These are phyloP conservation scores for Wickerhamomyces chaumierensis DNA, from an alignment of 805 yeast genomes.

Conservation along the genomic window DNA sequence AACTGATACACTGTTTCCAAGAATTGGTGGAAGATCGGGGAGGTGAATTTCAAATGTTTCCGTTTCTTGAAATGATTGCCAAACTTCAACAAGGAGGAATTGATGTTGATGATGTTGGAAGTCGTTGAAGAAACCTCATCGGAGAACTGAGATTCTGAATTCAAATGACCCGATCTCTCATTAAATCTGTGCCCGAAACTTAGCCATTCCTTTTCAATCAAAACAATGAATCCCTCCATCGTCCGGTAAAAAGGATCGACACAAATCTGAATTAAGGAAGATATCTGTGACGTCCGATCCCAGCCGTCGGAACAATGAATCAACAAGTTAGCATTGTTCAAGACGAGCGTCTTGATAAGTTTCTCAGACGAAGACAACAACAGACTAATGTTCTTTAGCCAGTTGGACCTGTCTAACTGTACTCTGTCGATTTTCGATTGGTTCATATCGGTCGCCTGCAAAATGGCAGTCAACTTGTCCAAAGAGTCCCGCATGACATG, in stretches of 20 bases:
- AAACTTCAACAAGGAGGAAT: conserved; percentile 22
- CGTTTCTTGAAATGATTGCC: conserved; percentile 39
- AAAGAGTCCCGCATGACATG: conserved; percentile 90
- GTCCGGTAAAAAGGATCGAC: conserved; percentile 88
- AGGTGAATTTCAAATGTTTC: conserved; percentile 46
- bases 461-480: conserved; percentile 29
- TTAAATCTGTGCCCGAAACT: conserved; percentile 88
- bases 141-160: conserved; percentile 20
- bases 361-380: conserved; percentile 68
- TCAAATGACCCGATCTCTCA: conserved; percentile 71
- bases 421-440: conserved; percentile 60
- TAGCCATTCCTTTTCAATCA: conserved; percentile 92
- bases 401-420: conserved; percentile 52
- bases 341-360: conserved; percentile 70
- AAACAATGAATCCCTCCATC: conserved; percentile 70
- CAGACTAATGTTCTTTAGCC: conserved; percentile 66
- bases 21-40: conserved; percentile 93
- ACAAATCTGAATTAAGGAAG: conserved; percentile 75
- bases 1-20: conserved; percentile 83
- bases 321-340: conserved; percentile 71
- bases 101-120: conserved; percentile 24
- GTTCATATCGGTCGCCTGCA: conserved; percentile 26
- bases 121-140: conserved; percentile 21
- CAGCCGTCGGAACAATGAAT: conserved; percentile 98
- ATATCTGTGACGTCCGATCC: conserved; percentile 91